phyloP scores from a whole-genome alignment of 2,329 filamentous ascomycete genomes.

The Fusarium sp. region DNA sequence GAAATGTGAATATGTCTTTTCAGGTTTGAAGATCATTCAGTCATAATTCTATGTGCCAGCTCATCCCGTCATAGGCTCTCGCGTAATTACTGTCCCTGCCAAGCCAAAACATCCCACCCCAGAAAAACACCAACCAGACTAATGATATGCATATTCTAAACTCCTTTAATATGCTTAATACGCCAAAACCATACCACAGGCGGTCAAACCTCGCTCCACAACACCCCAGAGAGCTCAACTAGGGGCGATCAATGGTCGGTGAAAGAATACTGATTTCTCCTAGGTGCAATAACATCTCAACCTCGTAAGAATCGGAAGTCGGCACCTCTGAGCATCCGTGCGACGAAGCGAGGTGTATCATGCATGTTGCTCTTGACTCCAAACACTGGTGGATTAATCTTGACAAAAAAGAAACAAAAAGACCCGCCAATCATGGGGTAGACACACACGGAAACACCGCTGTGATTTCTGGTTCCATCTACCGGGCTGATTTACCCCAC shows the following conservation, averaged over 20 bases:
- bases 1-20: background rate
- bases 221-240: background rate
- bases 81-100: background rate
- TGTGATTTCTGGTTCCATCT: constrained; percentile 1
- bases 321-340: background rate
- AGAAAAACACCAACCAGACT: background rate
- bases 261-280: background rate
- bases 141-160: background rate
- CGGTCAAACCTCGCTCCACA: background rate
- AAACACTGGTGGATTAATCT: constrained; percentile 27
- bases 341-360: constrained; percentile 8
- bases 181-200: background rate
- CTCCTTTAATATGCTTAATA: background rate
- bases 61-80: background rate
- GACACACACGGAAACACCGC: background rate
- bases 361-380: background rate
- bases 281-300: constrained; percentile 17
- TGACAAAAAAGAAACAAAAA: background rate
- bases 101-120: background rate
- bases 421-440: constrained; percentile 24
- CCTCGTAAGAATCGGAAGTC: background rate
- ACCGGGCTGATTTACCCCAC: constrained; percentile 26
- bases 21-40: background rate
- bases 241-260: background rate
- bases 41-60: background rate